These are phyloP conservation scores for Cytospora piceae DNA, from an alignment of 2,329 filamentous ascomycete genomes.

Conservation along the genomic window DNA sequence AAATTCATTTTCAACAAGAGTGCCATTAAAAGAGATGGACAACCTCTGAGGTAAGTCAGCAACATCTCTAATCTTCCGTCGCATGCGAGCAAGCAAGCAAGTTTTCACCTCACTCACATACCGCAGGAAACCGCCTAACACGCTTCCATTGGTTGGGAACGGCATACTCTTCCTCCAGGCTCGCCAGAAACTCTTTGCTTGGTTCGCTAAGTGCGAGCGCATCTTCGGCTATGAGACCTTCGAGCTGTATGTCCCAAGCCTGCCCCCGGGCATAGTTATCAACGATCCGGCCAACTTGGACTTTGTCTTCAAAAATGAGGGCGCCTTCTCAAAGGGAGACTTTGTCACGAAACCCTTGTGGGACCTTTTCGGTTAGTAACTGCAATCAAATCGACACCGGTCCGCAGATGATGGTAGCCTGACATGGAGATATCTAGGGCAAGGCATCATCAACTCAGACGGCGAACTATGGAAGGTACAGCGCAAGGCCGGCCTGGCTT, in stretches of 20 bases:
- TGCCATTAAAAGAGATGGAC: slow-evolving; percentile 31
- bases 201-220: slow-evolving; percentile 64
- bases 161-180: slow-evolving; percentile 64
- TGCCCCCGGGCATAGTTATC: slow-evolving; percentile 66
- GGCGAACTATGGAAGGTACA: slow-evolving; percentile 66
- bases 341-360: slow-evolving; percentile 64
- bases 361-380: slow-evolving; percentile 60
- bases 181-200: slow-evolving; percentile 62
- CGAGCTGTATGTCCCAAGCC: slow-evolving; percentile 63
- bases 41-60: slow-evolving; percentile 28
- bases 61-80: background rate
- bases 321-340: slow-evolving; percentile 62
- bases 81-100: background rate
- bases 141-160: slow-evolving; percentile 61
- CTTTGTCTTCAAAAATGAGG: slow-evolving; percentile 64
- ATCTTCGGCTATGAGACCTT: slow-evolving; percentile 63
- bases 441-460: slow-evolving; percentile 70
- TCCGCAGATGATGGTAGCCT: background rate
- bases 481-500: slow-evolving; percentile 63
- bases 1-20: slow-evolving; percentile 25
- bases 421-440: slow-evolving; percentile 41
- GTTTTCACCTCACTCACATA: background rate
- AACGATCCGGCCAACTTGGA: slow-evolving; percentile 65
- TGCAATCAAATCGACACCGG: no score
- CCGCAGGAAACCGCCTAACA: slow-evolving; percentile 52